A percentile compares a stretch with the other conserved stretches of the same genome.
Evolutionary conservation across 1,139 yeast species (phyloP).

Genomic region (Kodamaea arcana): DNA sequence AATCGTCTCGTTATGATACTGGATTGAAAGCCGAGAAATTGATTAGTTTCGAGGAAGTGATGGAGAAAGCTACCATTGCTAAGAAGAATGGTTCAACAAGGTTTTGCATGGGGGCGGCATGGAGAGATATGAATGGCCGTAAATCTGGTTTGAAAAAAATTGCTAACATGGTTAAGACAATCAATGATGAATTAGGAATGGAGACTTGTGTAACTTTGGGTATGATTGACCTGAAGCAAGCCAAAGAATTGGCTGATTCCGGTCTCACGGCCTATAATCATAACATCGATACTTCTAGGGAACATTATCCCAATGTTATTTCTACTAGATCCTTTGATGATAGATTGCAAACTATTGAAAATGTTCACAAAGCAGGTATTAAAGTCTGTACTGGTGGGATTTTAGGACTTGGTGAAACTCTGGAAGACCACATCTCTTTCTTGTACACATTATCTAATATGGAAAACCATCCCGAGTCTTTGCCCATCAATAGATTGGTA

Average conservation of each 20-base stretch:
- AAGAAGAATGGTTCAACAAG: constrained; percentile 70
- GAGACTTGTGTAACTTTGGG: constrained; percentile 82
- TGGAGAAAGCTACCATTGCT: constrained; percentile 61
- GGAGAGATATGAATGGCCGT: constrained; percentile 82
- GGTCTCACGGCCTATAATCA: constrained; percentile 82
- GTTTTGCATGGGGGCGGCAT: constrained; percentile 85
- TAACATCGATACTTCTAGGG: constrained; percentile 75
- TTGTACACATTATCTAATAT: constrained; percentile 63
- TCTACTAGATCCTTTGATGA: constrained; percentile 70
- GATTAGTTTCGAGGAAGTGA: constrained; percentile 56
- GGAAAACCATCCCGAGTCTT: constrained; percentile 70
- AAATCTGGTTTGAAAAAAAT: constrained; percentile 63
- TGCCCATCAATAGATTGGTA: constrained; percentile 78
- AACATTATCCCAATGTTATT: constrained; percentile 68
- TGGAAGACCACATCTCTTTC: constrained; percentile 67
- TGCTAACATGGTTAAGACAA: constrained; percentile 60
- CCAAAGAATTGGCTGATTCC: constrained; percentile 53
- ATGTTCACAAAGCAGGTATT: constrained; percentile 63
- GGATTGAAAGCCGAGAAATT: constrained; percentile 67
- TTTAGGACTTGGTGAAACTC: constrained; percentile 72
- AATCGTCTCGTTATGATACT: constrained; percentile 63
- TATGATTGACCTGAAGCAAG: constrained; percentile 65
- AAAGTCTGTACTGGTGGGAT: constrained; percentile 80
- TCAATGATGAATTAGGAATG: constrained; percentile 59
- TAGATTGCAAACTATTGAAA: constrained; percentile 58